Percentiles rank a stretch among this genome's conserved stretches.
Evolutionary conservation across 2,329 filamentous ascomycete genomes (phyloP).

Genomic region (Fusarium metavorans): DNA sequence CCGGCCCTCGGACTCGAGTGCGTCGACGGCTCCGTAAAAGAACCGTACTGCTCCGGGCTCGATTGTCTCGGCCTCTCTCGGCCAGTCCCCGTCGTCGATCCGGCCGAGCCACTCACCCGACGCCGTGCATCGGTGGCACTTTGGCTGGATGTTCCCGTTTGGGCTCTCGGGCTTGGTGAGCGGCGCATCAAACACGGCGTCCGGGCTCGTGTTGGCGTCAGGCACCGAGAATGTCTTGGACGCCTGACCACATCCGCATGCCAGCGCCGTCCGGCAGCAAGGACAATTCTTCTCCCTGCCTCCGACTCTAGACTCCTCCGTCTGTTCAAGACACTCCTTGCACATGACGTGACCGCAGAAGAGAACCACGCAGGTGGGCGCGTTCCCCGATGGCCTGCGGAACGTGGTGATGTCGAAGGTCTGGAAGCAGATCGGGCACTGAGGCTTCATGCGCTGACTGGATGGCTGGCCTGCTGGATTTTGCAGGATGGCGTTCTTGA

Average conservation of each 20-base stretch:
- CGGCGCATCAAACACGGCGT: background rate
- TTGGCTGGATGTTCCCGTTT: background rate
- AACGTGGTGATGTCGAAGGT: slow-evolving; percentile 14
- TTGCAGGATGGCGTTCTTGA: background rate
- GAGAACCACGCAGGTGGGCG: slow-evolving; percentile 4
- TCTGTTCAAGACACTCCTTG: slow-evolving; percentile 1
- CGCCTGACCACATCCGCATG: slow-evolving; percentile 6
- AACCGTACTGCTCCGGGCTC: slow-evolving; percentile 31
- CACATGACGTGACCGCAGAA: slow-evolving; percentile 44
- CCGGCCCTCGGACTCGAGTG: background rate
- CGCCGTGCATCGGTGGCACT: slow-evolving; percentile 30
- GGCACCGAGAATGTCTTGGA: background rate
- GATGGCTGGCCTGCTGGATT: background rate
- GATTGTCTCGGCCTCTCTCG: background rate
- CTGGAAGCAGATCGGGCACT: slow-evolving; percentile 37
- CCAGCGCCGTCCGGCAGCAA: slow-evolving; percentile 11
- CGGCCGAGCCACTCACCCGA: background rate
- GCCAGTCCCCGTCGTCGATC: slow-evolving; percentile 23
- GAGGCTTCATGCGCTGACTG: background rate
- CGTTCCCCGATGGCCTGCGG: background rate
- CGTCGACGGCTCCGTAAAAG: slow-evolving; percentile 22
- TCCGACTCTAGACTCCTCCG: too few relatives aligned
- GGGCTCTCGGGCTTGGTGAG: slow-evolving; percentile 2
- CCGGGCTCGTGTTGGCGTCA: background rate
- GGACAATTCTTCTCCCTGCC: slow-evolving; percentile 12